Evolutionary conservation across 2,329 filamentous ascomycete genomes (phyloP).

Genomic region (Madurella fahalii): DNA sequence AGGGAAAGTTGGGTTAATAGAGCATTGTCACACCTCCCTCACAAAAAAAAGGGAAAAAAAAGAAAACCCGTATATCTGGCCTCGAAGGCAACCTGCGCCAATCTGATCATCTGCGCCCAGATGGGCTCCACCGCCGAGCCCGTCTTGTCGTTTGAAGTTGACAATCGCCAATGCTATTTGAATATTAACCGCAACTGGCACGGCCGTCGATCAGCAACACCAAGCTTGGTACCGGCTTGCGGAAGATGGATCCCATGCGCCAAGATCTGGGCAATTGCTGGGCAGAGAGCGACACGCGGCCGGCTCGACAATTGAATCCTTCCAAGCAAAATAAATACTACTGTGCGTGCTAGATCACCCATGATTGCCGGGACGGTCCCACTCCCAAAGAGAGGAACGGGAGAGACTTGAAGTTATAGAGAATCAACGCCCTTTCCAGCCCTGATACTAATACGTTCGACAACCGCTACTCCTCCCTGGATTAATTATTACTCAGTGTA

Average conservation of each 20-base stretch:
- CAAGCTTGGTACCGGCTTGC: not conserved
- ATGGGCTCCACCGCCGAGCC: constrained; percentile 1
- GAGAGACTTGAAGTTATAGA: too few species aligned
- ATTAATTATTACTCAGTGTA: too few species aligned
- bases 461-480: too few species aligned
- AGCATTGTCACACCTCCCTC: too few species aligned
- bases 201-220: not conserved
- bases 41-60: not conserved
- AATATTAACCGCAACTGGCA: not conserved
- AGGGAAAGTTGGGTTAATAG: too few species aligned
- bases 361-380: too few species aligned
- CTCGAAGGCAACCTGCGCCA: not conserved
- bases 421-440: too few species aligned
- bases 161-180: constrained; percentile 6
- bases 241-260: not conserved
- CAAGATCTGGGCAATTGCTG: not conserved
- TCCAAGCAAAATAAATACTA: too few species aligned
- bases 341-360: too few species aligned
- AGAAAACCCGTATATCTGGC: constrained; percentile 1
- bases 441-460: too few species aligned
- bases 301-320: too few species aligned
- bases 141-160: constrained; percentile 5
- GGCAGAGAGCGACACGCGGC: not conserved
- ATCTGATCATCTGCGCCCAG: not conserved
- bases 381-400: too few species aligned